Percentiles rank a stretch among this genome's conserved stretches.
Conservation (phyloP, 2,329 filamentous ascomycete species). For the Epichloe festucae region DNA sequence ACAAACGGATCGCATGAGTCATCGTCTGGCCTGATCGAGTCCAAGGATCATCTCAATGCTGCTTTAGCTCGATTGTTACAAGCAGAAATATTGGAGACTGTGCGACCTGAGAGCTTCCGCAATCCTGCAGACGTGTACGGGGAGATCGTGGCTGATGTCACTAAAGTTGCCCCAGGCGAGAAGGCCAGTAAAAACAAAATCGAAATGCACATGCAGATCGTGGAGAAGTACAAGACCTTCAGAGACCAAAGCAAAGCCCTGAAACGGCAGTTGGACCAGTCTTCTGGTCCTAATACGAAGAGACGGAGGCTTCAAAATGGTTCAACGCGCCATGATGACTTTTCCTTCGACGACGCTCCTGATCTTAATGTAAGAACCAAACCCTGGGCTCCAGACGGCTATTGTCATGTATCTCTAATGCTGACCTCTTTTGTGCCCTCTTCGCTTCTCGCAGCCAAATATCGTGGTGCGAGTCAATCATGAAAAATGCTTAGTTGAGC, state of each 20-base stretch:
- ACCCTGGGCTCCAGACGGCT: neutral
- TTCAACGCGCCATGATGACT: conserved; percentile 14
- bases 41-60: conserved; percentile 34
- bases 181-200: conserved; percentile 48
- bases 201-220: conserved; percentile 45
- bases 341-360: conserved; percentile 25
- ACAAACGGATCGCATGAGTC: conserved; percentile 21
- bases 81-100: conserved; percentile 54
- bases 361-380: conserved; percentile 37
- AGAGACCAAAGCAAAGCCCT: conserved; percentile 37
- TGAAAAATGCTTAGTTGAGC: conserved; percentile 68
- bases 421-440: neutral
- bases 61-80: conserved; percentile 44
- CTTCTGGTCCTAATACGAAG: conserved; percentile 30
- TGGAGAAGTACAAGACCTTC: conserved; percentile 38
- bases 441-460: conserved; percentile 39
- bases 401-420: neutral
- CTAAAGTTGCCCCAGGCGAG: conserved; percentile 31
- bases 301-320: conserved; percentile 42
- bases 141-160: conserved; percentile 51
- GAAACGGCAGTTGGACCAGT: conserved; percentile 37
- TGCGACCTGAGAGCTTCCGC: conserved; percentile 42
- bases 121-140: conserved; percentile 47
- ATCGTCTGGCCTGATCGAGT: conserved; percentile 26
- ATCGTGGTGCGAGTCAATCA: conserved; percentile 71